A percentile compares a stretch with the other conserved stretches of the same genome.
Conservation (phyloP, 2,329 filamentous ascomycete species). For the Dryadomyces quercivorus region DNA sequence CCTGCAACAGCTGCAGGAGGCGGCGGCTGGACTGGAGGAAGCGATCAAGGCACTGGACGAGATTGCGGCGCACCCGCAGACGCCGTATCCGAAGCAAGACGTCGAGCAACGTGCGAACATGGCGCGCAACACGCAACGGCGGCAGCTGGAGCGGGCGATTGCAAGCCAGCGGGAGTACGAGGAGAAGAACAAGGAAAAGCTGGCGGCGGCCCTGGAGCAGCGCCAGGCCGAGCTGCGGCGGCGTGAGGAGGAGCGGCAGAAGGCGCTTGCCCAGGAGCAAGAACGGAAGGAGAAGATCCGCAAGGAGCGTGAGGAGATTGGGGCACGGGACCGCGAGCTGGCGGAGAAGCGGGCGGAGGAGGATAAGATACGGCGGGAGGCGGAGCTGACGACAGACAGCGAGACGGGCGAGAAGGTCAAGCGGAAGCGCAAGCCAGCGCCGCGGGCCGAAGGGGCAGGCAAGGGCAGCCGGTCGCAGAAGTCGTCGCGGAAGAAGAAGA, state of each 20-base stretch:
- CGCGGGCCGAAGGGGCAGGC: not conserved
- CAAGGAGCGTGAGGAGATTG: conserved; percentile 74
- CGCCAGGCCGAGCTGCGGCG: conserved; percentile 69
- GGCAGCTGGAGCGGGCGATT: conserved; percentile 77
- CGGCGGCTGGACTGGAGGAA: conserved; percentile 63
- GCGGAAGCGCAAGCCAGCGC: conserved; percentile 49
- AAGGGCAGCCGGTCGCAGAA: conserved; percentile 2
- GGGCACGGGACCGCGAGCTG: conserved; percentile 60
- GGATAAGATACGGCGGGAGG: conserved; percentile 59
- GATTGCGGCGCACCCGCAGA: conserved; percentile 48
- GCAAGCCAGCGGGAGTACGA: conserved; percentile 85
- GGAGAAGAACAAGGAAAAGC: conserved; percentile 79
- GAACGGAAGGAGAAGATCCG: conserved; percentile 70
- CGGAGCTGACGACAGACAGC: conserved; percentile 68
- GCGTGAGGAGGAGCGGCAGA: conserved; percentile 64
- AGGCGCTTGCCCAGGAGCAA: conserved; percentile 53
- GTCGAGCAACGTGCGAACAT: conserved; percentile 95
- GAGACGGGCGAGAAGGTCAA: conserved; percentile 75
- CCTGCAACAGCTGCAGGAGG: conserved; percentile 67
- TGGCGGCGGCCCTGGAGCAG: conserved; percentile 65
- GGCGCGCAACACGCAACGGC: conserved; percentile 88
- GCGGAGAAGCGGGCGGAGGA: conserved; percentile 64
- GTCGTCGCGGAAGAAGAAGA: conserved; percentile 30
- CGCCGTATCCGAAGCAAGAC: conserved; percentile 82
- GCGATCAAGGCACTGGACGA: conserved; percentile 64